Evolutionary conservation across 352 stramenopile species (phyloP).

Genomic region (Pythium insidiosum): DNA sequence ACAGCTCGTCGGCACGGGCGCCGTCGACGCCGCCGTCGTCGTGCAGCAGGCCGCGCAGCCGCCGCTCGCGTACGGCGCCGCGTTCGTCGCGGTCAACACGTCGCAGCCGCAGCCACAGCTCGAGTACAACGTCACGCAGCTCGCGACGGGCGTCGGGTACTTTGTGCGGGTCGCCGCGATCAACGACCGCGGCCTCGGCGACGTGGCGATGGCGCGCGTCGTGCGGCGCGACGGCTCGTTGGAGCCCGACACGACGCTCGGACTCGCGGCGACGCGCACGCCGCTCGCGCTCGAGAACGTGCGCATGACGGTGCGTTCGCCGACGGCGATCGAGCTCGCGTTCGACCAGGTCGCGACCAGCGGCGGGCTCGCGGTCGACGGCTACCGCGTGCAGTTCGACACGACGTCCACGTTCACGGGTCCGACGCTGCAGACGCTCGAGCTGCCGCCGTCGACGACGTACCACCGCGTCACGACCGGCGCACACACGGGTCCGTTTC

Average conservation of each 20-base stretch:
- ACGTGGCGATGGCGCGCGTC: constrained; percentile 30
- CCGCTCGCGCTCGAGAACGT: constrained; percentile 47
- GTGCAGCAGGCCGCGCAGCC: constrained; percentile 17
- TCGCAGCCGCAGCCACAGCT: constrained; percentile 1
- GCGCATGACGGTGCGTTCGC: constrained; percentile 19
- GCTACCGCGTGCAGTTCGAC: constrained; percentile 50
- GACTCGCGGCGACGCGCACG: constrained; percentile 35
- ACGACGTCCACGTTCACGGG: constrained; percentile 24
- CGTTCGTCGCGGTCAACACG: constrained; percentile 13
- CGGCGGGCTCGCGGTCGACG: constrained; percentile 41
- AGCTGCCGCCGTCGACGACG: constrained; percentile 23
- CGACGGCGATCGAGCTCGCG: constrained; percentile 31
- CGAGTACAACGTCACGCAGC: constrained; percentile 43
- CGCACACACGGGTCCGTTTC: constrained; percentile 61
- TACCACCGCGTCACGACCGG: constrained; percentile 63
- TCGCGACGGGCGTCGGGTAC: constrained; percentile 56
- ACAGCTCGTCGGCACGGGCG: constrained; percentile 18
- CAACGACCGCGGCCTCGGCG: constrained; percentile 79
- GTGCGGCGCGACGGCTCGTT: neutral
- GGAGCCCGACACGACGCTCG: constrained; percentile 5
- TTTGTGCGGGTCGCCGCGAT: constrained; percentile 71
- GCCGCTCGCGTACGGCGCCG: constrained; percentile 28
- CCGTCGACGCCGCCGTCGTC: constrained; percentile 20
- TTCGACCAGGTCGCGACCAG: constrained; percentile 58
- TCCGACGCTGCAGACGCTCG: constrained; percentile 7